phyloP scores from a whole-genome alignment of 1,284 basidiomycete genomes.

The Puccinia triticina region DNA sequence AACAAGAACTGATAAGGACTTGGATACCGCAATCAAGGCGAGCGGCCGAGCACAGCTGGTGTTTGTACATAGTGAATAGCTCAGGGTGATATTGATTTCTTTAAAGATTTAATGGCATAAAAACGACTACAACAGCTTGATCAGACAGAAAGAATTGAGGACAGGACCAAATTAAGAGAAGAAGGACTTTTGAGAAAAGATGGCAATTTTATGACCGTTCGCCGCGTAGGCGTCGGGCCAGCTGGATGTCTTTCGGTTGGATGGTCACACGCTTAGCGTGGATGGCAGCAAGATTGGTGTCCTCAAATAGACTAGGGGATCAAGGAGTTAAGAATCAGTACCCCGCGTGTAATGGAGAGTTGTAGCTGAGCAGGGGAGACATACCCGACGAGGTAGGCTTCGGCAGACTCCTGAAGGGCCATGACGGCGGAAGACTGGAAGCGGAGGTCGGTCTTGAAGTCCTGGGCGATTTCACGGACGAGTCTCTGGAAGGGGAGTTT shows the following conservation, averaged over 20 bases:
- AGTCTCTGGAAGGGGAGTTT: slow-evolving; percentile 61
- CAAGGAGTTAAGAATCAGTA: too few species aligned
- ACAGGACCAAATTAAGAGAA: too few species aligned
- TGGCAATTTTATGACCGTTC: slow-evolving; percentile 64
- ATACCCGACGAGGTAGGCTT: slow-evolving; percentile 65
- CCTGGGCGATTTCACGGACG: slow-evolving; percentile 58
- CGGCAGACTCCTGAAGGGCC: slow-evolving; percentile 62
- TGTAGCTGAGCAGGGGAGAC: neutral
- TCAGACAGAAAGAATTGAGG: neutral
- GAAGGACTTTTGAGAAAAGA: neutral
- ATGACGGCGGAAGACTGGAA: too few species aligned
- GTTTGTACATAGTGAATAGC: too few species aligned
- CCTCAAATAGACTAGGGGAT: slow-evolving; percentile 62
- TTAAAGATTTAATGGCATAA: too few species aligned
- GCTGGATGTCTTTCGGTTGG: slow-evolving; percentile 68
- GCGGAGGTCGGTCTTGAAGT: slow-evolving; percentile 63
- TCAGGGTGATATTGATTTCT: too few species aligned
- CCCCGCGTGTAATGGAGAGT: too few species aligned
- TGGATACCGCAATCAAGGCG: too few species aligned
- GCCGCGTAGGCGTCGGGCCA: slow-evolving; percentile 75
- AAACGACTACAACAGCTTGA: neutral
- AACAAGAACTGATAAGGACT: too few species aligned
- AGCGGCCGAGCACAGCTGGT: too few species aligned
- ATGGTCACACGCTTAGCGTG: slow-evolving; percentile 69
- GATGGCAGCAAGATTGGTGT: too few species aligned